These are phyloP conservation scores for Cynanchum wilfordii DNA, from an alignment of 257 asterid species.

Conservation along the genomic window DNA sequence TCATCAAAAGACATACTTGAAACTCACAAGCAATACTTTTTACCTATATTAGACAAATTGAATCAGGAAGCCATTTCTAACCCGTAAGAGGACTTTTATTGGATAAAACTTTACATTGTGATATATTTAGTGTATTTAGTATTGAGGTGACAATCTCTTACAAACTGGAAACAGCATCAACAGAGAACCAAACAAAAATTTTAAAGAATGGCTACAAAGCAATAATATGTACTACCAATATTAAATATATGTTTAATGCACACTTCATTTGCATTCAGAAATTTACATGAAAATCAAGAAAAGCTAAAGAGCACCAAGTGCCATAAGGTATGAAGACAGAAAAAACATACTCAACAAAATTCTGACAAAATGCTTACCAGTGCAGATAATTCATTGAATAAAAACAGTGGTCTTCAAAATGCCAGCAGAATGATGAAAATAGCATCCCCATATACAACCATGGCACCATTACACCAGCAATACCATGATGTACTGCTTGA, in stretches of 20 bases:
- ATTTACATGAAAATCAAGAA: background rate
- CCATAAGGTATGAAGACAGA: background rate
- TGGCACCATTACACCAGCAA: constrained; percentile 98
- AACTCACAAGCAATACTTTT: background rate
- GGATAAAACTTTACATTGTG: background rate
- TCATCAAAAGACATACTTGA: background rate
- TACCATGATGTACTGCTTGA: constrained; percentile 74
- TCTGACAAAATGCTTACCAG: constrained; percentile 52
- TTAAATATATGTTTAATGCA: background rate
- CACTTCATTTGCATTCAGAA: background rate
- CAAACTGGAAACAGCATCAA: background rate
- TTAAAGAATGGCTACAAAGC: too few relatives aligned
- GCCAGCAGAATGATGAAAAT: constrained; percentile 98
- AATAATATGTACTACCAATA: background rate
- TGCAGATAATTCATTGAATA: constrained; percentile 96
- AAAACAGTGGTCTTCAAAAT: constrained; percentile 96
- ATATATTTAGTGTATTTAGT: background rate
- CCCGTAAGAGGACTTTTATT: background rate
- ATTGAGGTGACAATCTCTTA: background rate
- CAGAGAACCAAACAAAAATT: background rate
- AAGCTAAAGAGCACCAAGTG: background rate
- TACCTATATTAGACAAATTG: background rate
- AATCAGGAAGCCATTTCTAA: background rate
- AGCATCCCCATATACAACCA: constrained; percentile 94
- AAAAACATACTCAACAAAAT: background rate